Conservation (phyloP, 1,284 basidiomycete species). For the Cystobasidiaceae sp. region DNA sequence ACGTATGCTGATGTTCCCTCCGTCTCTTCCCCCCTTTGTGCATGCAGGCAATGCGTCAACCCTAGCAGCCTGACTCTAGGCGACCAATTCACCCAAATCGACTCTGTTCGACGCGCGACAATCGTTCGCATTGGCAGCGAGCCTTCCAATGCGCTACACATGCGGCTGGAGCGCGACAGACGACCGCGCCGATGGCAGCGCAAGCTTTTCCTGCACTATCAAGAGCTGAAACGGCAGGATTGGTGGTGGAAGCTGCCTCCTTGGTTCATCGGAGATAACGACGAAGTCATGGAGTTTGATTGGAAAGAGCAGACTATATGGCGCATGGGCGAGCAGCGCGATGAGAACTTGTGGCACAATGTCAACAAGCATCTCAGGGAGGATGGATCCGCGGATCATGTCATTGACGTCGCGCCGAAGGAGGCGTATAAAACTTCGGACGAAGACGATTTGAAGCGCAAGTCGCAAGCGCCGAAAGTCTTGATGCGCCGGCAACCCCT, state of each 20-base stretch:
- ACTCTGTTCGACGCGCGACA: conserved; percentile 22
- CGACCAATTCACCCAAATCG: conserved; percentile 25
- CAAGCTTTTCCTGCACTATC: conserved; percentile 31
- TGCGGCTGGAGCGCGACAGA: conserved; percentile 18
- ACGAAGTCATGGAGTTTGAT: conserved; percentile 30
- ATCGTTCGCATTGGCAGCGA: conserved; percentile 10
- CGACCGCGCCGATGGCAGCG: conserved; percentile 26
- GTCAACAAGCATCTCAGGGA: conserved; percentile 5
- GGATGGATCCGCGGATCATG: conserved; percentile 20
- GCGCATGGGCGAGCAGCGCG: conserved; percentile 13
- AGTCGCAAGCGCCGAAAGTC: too few species aligned
- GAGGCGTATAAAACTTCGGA: conserved; percentile 10
- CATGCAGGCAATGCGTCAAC: conserved; percentile 22
- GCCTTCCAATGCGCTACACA: not conserved
- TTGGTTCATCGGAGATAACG: conserved; percentile 23
- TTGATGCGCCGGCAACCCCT: too few species aligned
- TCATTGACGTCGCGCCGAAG: not conserved
- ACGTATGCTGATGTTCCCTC: not conserved
- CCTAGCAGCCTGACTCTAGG: conserved; percentile 16
- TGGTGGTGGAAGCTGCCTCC: conserved; percentile 27
- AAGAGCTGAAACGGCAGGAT: conserved; percentile 23
- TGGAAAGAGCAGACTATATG: conserved; percentile 23
- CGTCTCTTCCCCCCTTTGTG: not conserved
- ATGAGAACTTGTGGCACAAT: conserved; percentile 14
- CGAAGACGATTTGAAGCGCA: not conserved